phyloP scores from a whole-genome alignment of 495 filamentous ascomycete species.

The Sabuloglossum arenarium region DNA sequence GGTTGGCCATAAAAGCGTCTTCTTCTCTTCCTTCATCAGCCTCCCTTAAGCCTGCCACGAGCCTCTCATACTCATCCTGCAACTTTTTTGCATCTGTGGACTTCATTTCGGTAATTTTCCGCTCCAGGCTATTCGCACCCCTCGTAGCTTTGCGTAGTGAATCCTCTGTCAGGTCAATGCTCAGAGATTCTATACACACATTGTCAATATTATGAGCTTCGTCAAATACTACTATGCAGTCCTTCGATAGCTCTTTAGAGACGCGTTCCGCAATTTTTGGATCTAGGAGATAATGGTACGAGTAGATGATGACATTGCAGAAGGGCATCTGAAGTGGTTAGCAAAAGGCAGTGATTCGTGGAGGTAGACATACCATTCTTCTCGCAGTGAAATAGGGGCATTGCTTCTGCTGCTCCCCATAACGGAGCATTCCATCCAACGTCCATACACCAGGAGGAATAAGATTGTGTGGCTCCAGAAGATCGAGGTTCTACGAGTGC shows the following conservation, averaged over 20 bases:
- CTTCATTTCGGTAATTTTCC: constrained; percentile 82
- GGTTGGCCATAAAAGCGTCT: constrained; percentile 93
- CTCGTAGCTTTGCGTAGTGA: constrained; percentile 72
- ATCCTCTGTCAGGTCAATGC: constrained; percentile 90
- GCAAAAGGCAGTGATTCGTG: background rate
- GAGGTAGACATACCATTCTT: constrained; percentile 53
- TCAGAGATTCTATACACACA: constrained; percentile 94
- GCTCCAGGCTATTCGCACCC: constrained; percentile 76
- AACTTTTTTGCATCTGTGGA: constrained; percentile 78
- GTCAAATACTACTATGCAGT: constrained; percentile 97
- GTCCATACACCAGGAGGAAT: constrained; percentile 91
- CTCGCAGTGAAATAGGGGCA: constrained; percentile 94
- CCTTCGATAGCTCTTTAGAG: constrained; percentile 88
- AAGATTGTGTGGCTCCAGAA: constrained; percentile 83
- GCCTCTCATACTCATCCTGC: constrained; percentile 84
- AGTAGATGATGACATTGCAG: constrained; percentile 98
- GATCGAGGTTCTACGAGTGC: constrained; percentile 58
- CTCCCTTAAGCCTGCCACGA: constrained; percentile 79
- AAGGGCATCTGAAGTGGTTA: constrained; percentile 57
- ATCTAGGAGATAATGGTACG: constrained; percentile 94
- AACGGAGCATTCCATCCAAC: constrained; percentile 65
- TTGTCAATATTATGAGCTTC: constrained; percentile 99
- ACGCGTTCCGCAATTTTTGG: constrained; percentile 97
- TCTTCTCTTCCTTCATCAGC: constrained; percentile 78
- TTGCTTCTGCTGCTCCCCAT: constrained; percentile 88